Base-by-base conservation (phyloP, 768 basidiomycete species). In the Hygrocybe coccinea region DNA sequence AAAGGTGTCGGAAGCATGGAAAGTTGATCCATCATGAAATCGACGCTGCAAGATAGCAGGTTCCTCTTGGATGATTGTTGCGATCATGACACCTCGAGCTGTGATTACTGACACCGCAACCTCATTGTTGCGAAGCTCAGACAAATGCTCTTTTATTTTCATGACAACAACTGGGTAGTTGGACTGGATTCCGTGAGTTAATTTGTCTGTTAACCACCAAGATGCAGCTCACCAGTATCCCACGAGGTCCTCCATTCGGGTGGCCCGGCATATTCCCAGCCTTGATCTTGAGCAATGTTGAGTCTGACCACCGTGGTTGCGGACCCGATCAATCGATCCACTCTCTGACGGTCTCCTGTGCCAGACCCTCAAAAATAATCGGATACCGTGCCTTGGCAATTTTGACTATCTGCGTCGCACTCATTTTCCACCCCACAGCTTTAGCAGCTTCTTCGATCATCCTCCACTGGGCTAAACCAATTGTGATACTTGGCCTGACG, bases 71-170 rank as follows among this genome's bases (percentile, higher is more conserved):
- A 56, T 21, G 17, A 62, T 60, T 3, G 45, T 47, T 8, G 61
- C 61, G 14, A 71, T 51, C 45, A 70, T 64, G 36, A 72, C 45
- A 10, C 55, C 68, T 14, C 67, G 59, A 17, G 60, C 58, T 9
- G 62, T 60, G 15, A 56, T 33, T 7, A 68, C 21, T 3, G 49
- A 58, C 9, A 72, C 24, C 0, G 62, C 12, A 11, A 63, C 52
- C 6, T 64, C 65, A n/a, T 56, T 52, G 2, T 50, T 52, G 4
- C 63, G 62, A 6, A 68, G 56, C 4, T 52, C 35, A 17, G 46
- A 19, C 10, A 66, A 55, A 0, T 55, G 58, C 2, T 44, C 38
- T 19, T 59, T 56, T 29, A 57, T 47, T 14, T 68, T 70, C 5
- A 56, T 39, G 44, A 11, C 29, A 37, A 49, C 56, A 14, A 57